Evolutionary conservation across 2,329 filamentous ascomycete species (phyloP).

Genomic region (Triangularia verruculosa): DNA sequence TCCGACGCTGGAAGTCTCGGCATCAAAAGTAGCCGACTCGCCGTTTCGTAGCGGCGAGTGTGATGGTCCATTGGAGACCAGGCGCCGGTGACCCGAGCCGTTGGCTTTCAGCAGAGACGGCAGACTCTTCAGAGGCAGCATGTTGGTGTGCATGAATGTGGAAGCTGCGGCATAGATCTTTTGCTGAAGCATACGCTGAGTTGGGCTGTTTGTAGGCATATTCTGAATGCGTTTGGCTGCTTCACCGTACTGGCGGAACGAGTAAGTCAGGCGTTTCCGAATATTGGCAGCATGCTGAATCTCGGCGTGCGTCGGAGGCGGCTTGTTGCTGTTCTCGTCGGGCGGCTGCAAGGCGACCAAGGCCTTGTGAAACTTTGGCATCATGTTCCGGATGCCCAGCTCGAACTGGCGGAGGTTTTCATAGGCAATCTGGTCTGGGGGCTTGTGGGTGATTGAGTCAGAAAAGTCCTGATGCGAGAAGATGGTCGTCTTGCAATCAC

Average conservation of each 20-base stretch:
- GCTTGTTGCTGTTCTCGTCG: constrained; percentile 37
- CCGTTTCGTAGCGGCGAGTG: constrained; percentile 47
- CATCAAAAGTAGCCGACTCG: constrained; percentile 43
- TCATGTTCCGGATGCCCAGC: constrained; percentile 73
- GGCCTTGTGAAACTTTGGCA: constrained; percentile 81
- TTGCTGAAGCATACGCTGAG: constrained; percentile 73
- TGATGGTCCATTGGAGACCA: constrained; percentile 28
- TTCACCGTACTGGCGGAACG: constrained; percentile 82
- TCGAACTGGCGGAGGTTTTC: constrained; percentile 84
- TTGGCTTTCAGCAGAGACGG: constrained; percentile 60
- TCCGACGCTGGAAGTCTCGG: constrained; percentile 49
- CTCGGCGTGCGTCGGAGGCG: constrained; percentile 58
- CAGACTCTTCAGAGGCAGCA: constrained; percentile 79
- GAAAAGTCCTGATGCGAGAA: constrained; percentile 73
- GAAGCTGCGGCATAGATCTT: constrained; percentile 80
- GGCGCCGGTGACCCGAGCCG: constrained; percentile 34
- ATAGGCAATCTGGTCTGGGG: constrained; percentile 75
- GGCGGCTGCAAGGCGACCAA: constrained; percentile 66
- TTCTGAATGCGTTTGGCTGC: constrained; percentile 80
- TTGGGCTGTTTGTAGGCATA: constrained; percentile 66
- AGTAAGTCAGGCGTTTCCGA: constrained; percentile 83
- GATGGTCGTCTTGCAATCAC: constrained; percentile 69
- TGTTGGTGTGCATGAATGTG: constrained; percentile 81
- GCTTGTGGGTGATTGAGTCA: constrained; percentile 63
- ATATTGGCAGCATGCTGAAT: constrained; percentile 84